phyloP scores from a whole-genome alignment of 768 basidiomycete genomes.

The Xerocomellus amylosporus region DNA sequence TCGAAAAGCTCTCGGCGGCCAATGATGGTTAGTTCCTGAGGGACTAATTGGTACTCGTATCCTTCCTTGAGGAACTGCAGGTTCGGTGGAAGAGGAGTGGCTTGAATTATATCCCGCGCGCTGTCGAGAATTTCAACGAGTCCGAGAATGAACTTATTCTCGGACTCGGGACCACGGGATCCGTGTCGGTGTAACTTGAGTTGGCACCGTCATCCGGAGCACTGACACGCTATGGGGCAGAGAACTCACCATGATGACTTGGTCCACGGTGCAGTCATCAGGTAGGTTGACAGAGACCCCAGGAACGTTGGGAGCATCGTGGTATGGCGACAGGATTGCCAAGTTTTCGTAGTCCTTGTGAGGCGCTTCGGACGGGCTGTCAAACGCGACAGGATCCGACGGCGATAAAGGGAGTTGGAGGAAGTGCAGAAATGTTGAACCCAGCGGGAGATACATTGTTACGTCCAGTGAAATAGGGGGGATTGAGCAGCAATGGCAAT shows the following conservation, averaged over 20 bases:
- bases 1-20: conserved; percentile 40
- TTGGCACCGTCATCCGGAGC: not conserved
- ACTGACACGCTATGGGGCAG: too few species aligned
- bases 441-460: conserved; percentile 16
- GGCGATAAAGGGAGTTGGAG: conserved; percentile 9
- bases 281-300: conserved; percentile 33
- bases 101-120: conserved; percentile 22
- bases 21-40: conserved; percentile 36
- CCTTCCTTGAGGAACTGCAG: conserved; percentile 39
- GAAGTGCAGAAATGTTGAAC: conserved; percentile 1
- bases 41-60: conserved; percentile 33
- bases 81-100: conserved; percentile 30
- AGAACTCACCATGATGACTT: conserved; percentile 36
- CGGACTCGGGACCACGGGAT: conserved; percentile 36
- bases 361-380: not conserved
- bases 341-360: conserved; percentile 18
- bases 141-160: conserved; percentile 31
- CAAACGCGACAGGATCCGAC: not conserved
- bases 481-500: too few species aligned
- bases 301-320: conserved; percentile 27
- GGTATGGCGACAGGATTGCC: conserved; percentile 39
- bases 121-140: conserved; percentile 34
- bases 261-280: conserved; percentile 38
- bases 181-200: conserved; percentile 43
- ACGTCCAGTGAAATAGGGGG: not conserved